Percentiles rank a stretch among this genome's conserved stretches.
Conservation (phyloP, 176 grass and related monocot species). For the Oryza brachyantha region DNA sequence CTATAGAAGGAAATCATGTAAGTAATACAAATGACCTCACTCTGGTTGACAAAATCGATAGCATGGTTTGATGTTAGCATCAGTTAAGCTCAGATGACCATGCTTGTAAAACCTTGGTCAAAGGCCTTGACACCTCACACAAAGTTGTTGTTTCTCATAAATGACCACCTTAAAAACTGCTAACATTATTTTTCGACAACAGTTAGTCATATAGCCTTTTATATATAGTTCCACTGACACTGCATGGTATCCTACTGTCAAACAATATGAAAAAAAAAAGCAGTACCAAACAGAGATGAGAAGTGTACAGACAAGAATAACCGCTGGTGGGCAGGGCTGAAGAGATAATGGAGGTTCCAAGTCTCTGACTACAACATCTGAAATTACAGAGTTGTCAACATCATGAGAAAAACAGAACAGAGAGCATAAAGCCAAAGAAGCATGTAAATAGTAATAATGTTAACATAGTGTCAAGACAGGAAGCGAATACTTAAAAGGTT, state of each 20-base stretch:
- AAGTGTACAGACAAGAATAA: slow-evolving; percentile 95
- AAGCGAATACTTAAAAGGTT: slow-evolving; percentile 22
- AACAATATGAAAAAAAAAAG: slow-evolving; percentile 26
- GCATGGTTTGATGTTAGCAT: slow-evolving; percentile 12
- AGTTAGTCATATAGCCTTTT: slow-evolving; percentile 2
- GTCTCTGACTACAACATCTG: slow-evolving; percentile 58
- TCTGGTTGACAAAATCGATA: slow-evolving; percentile 15
- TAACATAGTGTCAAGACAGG: slow-evolving; percentile 23
- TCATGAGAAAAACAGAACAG: slow-evolving; percentile 23
- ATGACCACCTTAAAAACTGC: background rate
- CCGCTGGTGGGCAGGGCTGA: slow-evolving; percentile 57
- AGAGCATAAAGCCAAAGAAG: slow-evolving; percentile 4
- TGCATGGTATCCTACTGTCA: background rate
- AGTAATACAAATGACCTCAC: slow-evolving; percentile 32
- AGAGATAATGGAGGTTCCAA: slow-evolving; percentile 61
- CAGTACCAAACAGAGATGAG: slow-evolving; percentile 38
- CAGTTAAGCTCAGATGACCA: background rate
- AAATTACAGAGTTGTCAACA: slow-evolving; percentile 35
- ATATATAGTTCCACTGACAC: background rate
- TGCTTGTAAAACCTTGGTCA: background rate
- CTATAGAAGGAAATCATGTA: slow-evolving; percentile 42
- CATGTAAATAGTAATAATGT: background rate
- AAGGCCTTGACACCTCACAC: slow-evolving; percentile 4
- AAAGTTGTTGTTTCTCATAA: background rate
- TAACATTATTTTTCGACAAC: background rate